phyloP scores from a whole-genome alignment of 495 filamentous ascomycete species.

The Penicillium atrosanguineum region DNA sequence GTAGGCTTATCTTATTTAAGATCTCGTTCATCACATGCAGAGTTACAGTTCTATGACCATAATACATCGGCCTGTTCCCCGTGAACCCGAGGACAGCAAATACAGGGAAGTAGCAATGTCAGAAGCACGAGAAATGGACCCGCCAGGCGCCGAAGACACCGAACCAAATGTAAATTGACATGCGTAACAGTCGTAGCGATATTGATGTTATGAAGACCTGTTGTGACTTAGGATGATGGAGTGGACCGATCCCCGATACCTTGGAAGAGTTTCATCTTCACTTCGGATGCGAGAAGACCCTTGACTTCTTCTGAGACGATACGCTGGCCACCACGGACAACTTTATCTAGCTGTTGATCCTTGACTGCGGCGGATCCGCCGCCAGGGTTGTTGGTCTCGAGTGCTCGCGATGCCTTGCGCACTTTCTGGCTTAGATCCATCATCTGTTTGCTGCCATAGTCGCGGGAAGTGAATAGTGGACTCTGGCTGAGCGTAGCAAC shows the following conservation, averaged over 20 bases:
- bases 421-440: constrained; percentile 81
- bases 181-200: constrained; percentile 21
- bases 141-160: constrained; percentile 16
- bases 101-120: background rate
- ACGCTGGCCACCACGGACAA: constrained; percentile 74
- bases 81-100: background rate
- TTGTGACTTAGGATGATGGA: constrained; percentile 4
- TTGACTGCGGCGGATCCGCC: constrained; percentile 28
- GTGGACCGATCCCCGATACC: constrained; percentile 45
- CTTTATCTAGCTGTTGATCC: constrained; percentile 72
- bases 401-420: constrained; percentile 53
- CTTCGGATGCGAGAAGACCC: constrained; percentile 75
- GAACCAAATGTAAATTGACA: constrained; percentile 1
- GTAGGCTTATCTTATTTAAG: background rate
- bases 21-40: background rate
- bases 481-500: constrained; percentile 95
- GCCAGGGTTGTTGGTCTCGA: constrained; percentile 40
- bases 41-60: background rate
- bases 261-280: constrained; percentile 85
- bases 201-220: constrained; percentile 5
- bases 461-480: constrained; percentile 88
- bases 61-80: background rate
- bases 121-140: constrained; percentile 4
- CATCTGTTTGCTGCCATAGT: constrained; percentile 92
- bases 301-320: constrained; percentile 84